Conservation (phyloP, 495 filamentous ascomycete species). For the Lophiostoma macrostomum region DNA sequence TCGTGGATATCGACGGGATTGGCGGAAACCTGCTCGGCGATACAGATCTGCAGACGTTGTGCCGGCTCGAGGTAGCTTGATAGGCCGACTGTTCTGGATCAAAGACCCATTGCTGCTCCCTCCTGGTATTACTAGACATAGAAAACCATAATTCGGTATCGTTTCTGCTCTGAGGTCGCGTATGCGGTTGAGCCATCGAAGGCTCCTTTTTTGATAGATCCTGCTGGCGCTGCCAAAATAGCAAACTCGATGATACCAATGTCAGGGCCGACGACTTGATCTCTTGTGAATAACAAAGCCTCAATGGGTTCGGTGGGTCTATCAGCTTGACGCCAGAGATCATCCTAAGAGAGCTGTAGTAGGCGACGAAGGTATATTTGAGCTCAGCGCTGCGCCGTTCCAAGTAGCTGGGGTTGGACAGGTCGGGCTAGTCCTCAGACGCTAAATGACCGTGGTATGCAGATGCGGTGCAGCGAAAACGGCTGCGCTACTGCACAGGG, state of each 20-base stretch:
- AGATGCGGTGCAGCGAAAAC: constrained; percentile 16
- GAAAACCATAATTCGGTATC: constrained; percentile 23
- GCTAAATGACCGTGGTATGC: constrained; percentile 22
- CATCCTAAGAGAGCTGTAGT: constrained; percentile 19
- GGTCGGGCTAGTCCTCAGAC: constrained; percentile 15
- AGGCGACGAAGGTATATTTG: constrained; percentile 21
- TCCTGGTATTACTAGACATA: constrained; percentile 11
- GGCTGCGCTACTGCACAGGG: constrained; percentile 24
- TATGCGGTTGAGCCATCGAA: constrained; percentile 8
- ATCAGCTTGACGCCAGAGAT: constrained; percentile 22
- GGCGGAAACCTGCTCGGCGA: constrained; percentile 22
- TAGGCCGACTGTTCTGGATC: constrained; percentile 24
- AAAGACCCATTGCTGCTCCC: background rate
- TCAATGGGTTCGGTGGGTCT: constrained; percentile 14
- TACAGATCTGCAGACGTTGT: constrained; percentile 13
- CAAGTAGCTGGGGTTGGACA: background rate
- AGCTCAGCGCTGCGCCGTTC: constrained; percentile 23
- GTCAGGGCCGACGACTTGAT: constrained; percentile 18
- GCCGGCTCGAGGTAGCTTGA: constrained; percentile 24
- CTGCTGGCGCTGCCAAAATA: constrained; percentile 22
- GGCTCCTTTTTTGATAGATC: constrained; percentile 11
- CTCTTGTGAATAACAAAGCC: constrained; percentile 17
- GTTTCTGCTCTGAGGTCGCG: constrained; percentile 1
- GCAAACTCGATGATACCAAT: constrained; percentile 12
- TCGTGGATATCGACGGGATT: constrained; percentile 25